Evolutionary conservation across 331 rosid species (phyloP), one percentile per base, ranked within the genome.

Genomic region (Malus hybrid): DNA sequence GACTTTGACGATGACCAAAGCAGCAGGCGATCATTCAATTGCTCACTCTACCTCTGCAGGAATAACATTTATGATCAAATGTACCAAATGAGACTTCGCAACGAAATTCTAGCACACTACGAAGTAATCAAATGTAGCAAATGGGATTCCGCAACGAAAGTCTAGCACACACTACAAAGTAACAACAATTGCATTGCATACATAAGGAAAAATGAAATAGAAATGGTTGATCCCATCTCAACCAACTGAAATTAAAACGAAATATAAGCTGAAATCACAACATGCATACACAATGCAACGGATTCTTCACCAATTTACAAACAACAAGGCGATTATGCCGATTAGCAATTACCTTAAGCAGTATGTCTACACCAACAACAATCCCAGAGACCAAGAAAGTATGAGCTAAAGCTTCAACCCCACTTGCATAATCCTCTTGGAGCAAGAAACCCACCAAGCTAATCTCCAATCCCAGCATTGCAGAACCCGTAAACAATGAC

Each of bases 381-480:
- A 84, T 76, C 84, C 91, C 98, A 0, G 97, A 89, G 55, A 84
- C 73, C 31, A 85, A 50, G 14, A 82, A 84, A 80, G 83, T 86
- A 50, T 78, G 89, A 24, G 83, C 75, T 42, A 93, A 84, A 79
- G 88, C 74, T 81, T 89, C 89, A 62, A 86, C 80, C 55, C 90
- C 89, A 80, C 83, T 83, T 27, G 79, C 71, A 78, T 90, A 85
- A 76, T 84, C 82, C 50, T 83, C 91, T 60, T 86, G 88, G 56
- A 93, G 95, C 54, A 93, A 81, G 80, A 90, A 93, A 33, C 87
- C 87, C 77, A 93, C 74, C 87, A 87, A 67, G 85, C 93, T 89
- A 69, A 90, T 88, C 83, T 93, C 97, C 83, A 90, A 83, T 76
- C 82, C 89, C 72, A 93, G 83, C 83, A 89, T 87, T 59, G 93